Evolutionary conservation across 208 protist genomes (phyloP), one percentile per base, ranked within the genome.

Genomic region (Wallacemonas sp.): DNA sequence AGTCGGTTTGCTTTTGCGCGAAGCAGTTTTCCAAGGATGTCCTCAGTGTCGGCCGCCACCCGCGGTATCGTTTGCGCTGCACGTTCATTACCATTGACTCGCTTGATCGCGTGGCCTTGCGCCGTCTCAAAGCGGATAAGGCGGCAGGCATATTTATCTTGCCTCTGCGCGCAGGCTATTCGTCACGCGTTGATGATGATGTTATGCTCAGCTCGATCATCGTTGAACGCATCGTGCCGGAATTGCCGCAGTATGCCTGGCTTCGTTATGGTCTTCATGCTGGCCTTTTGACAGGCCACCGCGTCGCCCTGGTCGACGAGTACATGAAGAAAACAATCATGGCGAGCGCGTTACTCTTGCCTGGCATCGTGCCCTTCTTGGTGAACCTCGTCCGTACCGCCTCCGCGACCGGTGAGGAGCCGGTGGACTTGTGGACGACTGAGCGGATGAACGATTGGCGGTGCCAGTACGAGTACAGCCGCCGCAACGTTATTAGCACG

Each of bases 1-100:
- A 93, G 66, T 72, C 80, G 0, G 86, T 95, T 6, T 92, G 86
- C 68, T 95, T 95, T 72, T 95, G 90, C 61, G 91, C 89, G 51
- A 89, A 76, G 49, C 66, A 62, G 17, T 92, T 91, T 55, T 19
- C 72, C 9, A 49, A 63, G 21, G 84, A 95, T 51, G 90, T 95
- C 8, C 19, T 80, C 2, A 68, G 82, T 24, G 83, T 95, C 53
- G 84, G 84, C 27, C 74, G 86, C 4, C 76, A 95, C 66, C 86
- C 90, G n/a, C 82, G 76, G 6, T 95, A 95, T 45, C 78, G 84
- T 30, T 56, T 91, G 62, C 85, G 90, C 28, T 79, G 82, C 61
- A 88, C 61, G 1, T 95, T 95, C 60, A 66, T 93, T 28, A 70
- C 81, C 19, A 75, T 89, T 11, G 75, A 84, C 38, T 77, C 74